Conservation (phyloP, 1,284 basidiomycete species). For the Puccinia sorghi region DNA sequence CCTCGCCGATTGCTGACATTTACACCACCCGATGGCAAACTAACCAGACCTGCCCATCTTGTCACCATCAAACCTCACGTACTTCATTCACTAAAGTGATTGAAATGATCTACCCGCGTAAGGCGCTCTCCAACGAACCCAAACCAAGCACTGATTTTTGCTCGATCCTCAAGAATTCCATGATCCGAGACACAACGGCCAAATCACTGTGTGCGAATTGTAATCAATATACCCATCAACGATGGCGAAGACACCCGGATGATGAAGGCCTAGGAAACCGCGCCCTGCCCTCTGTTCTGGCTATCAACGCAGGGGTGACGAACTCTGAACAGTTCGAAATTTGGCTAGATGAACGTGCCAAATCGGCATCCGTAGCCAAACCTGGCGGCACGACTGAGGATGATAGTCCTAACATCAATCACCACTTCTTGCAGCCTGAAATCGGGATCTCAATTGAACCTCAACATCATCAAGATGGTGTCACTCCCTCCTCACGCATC, state of each 20-base stretch:
- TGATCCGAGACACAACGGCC: conserved; percentile 77
- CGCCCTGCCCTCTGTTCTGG: conserved; percentile 64
- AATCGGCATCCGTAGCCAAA: conserved; percentile 14
- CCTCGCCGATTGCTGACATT: conserved; percentile 52
- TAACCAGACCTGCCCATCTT: conserved; percentile 73
- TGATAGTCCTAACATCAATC: conserved; percentile 54
- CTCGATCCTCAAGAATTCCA: conserved; percentile 71
- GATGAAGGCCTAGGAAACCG: conserved; percentile 61
- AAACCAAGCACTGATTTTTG: conserved; percentile 66
- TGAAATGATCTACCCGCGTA: conserved; percentile 85
- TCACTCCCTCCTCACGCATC: conserved; percentile 30
- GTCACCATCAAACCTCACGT: conserved; percentile 72
- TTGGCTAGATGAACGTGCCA: conserved; percentile 69
- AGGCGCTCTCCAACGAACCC: conserved; percentile 65
- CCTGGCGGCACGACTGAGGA: conserved; percentile 55
- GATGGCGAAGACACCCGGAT: conserved; percentile 69
- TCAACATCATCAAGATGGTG: conserved; percentile 44
- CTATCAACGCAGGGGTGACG: conserved; percentile 79
- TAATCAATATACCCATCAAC: conserved; percentile 72
- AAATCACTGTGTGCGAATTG: conserved; percentile 84
- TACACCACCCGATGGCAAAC: conserved; percentile 58
- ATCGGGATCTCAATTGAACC: conserved; percentile 61
- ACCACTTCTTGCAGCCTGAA: conserved; percentile 52
- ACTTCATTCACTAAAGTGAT: conserved; percentile 79
- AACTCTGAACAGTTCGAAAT: conserved; percentile 72